Evolutionary conservation across 164 flowering plant species (phyloP).

Genomic region (Kalanchoe fedtschenkoi): DNA sequence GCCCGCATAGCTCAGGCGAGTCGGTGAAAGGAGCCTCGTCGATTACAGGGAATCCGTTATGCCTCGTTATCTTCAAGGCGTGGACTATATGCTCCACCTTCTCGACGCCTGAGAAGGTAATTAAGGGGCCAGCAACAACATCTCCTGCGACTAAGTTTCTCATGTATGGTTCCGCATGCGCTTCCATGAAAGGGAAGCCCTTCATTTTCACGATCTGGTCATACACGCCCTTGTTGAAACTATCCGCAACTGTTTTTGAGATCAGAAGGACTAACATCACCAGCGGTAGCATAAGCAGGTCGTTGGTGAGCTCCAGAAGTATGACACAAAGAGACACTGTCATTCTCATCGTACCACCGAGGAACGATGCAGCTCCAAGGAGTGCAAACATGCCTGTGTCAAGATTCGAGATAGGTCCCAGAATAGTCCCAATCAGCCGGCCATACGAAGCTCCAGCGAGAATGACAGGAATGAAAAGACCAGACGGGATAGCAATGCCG

Average conservation of each 20-base stretch:
- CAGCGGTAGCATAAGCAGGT: slow-evolving; percentile 73
- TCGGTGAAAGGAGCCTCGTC: slow-evolving; percentile 77
- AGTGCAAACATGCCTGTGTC: slow-evolving; percentile 72
- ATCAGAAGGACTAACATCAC: slow-evolving; percentile 89
- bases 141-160: slow-evolving; percentile 62
- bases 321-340: slow-evolving; percentile 92
- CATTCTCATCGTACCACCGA: slow-evolving; percentile 98
- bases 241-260: slow-evolving; percentile 85
- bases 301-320: slow-evolving; percentile 81
- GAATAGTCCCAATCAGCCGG: slow-evolving; percentile 52
- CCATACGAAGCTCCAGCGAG: slow-evolving; percentile 92
- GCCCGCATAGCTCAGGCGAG: slow-evolving; percentile 65
- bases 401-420: slow-evolving; percentile 42
- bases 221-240: slow-evolving; percentile 80
- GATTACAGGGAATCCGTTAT: slow-evolving; percentile 87
- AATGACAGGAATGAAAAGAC: slow-evolving; percentile 92
- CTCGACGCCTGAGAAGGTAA: slow-evolving; percentile 70
- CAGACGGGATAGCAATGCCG: slow-evolving; percentile 87
- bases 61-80: slow-evolving; percentile 41
- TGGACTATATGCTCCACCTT: slow-evolving; percentile 56
- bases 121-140: slow-evolving; percentile 70
- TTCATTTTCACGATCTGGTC: slow-evolving; percentile 84
- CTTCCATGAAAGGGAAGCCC: slow-evolving; percentile 82
- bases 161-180: slow-evolving; percentile 94
- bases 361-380: slow-evolving; percentile 91